Evolutionary conservation across 257 asterid species (phyloP).

Genomic region (Solanum lycopersicoides): DNA sequence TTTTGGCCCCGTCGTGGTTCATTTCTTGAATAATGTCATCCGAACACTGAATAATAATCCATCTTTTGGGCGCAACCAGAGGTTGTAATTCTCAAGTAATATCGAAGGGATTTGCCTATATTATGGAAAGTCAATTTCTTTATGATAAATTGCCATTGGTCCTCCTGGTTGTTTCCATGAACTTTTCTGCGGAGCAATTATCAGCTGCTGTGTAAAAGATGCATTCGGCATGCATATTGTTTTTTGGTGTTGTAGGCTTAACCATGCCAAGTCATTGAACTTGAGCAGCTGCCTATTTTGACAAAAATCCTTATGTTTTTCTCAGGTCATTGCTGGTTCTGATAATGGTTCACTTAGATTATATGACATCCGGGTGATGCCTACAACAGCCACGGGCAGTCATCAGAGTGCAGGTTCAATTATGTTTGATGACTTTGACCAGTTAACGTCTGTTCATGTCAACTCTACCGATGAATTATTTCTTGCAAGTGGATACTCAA

Average conservation of each 20-base stretch:
- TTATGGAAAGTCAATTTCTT: background rate
- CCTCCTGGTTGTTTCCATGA: background rate
- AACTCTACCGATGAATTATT: constrained; percentile 85
- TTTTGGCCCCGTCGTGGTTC: background rate
- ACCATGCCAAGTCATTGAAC: background rate
- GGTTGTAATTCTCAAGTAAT: background rate
- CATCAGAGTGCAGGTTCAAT: constrained; percentile 29
- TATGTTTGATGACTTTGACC: constrained; percentile 78
- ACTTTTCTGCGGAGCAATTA: background rate
- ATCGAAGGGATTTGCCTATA: background rate
- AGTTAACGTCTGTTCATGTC: constrained; percentile 86
- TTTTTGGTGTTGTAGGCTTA: background rate
- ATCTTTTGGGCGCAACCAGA: background rate
- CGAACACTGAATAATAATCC: background rate
- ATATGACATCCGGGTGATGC: constrained; percentile 45
- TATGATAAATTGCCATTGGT: background rate
- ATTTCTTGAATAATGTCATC: background rate
- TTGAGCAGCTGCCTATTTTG: background rate
- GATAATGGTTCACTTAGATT: constrained; percentile 82
- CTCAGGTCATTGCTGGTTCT: constrained; percentile 94
- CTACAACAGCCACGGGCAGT: constrained; percentile 34
- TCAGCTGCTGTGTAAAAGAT: background rate
- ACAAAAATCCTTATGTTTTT: background rate
- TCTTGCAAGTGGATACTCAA: constrained; percentile 93
- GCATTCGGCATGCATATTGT: background rate